A percentile compares a stretch with the other conserved stretches of the same genome.
These are phyloP conservation scores for Nadsonia starkeyi-henricii DNA, from an alignment of 1,139 yeast genomes.

Conservation along the genomic window DNA sequence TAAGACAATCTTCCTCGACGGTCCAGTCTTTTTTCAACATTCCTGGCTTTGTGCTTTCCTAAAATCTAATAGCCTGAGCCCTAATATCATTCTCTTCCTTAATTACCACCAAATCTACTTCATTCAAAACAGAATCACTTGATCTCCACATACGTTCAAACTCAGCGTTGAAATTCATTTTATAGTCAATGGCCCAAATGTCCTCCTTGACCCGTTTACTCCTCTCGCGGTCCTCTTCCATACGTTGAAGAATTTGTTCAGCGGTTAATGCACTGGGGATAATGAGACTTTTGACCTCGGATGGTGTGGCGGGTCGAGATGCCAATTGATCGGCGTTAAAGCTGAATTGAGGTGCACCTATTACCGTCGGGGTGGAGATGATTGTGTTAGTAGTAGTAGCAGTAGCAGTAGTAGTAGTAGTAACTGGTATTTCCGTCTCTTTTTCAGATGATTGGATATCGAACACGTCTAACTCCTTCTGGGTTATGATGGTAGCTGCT, in stretches of 20 bases:
- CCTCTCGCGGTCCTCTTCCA: conserved; percentile 80
- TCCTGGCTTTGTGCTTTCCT: too few species aligned
- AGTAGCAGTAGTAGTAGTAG: neutral
- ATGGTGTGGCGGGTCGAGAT: neutral
- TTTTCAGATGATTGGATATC: neutral
- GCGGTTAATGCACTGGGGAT: conserved; percentile 12
- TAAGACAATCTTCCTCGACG: too few species aligned
- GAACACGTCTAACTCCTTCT: too few species aligned
- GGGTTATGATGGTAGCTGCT: too few species aligned
- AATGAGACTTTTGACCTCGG: neutral
- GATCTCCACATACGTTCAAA: conserved; percentile 47
- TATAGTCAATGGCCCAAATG: conserved; percentile 51
- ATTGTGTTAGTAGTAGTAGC: neutral
- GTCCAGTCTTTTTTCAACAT: too few species aligned
- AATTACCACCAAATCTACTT: conserved; percentile 38
- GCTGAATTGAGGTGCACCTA: neutral
- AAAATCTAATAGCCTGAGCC: too few species aligned
- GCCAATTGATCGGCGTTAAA: neutral
- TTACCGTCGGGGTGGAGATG: neutral
- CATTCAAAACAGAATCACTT: conserved; percentile 29
- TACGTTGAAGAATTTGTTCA: conserved; percentile 51
- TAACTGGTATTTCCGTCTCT: too few species aligned
- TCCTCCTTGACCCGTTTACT: conserved; percentile 67
- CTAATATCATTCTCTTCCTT: conserved; percentile 37
- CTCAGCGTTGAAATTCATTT: conserved; percentile 37